Conservation (phyloP, 257 asterid species). For the Forsythia suspensa region DNA sequence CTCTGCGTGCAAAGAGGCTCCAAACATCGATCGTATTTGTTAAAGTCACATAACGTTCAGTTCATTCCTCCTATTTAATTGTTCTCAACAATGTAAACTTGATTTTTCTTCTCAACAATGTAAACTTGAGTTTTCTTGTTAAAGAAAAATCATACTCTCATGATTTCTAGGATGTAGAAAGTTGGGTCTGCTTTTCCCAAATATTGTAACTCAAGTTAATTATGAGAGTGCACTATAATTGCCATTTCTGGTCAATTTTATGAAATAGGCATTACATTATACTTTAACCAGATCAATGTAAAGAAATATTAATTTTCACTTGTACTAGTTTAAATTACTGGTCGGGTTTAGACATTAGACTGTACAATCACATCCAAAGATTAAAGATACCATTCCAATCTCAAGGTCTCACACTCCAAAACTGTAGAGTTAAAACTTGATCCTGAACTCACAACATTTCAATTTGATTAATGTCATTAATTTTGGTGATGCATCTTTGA, state of each 20-base stretch:
- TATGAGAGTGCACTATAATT: background rate
- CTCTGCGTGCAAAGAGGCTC: background rate
- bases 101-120: background rate
- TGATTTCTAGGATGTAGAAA: background rate
- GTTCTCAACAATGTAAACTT: background rate
- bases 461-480: background rate
- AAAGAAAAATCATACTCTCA: background rate
- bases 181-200: background rate
- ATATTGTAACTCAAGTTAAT: background rate
- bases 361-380: background rate
- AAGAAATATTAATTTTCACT: background rate
- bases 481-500: background rate
- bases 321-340: background rate
- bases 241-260: background rate
- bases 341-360: background rate
- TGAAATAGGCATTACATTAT: background rate
- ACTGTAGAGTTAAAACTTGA: background rate
- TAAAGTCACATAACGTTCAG: background rate
- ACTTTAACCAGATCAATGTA: background rate
- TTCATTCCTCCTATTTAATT: background rate
- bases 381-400: background rate
- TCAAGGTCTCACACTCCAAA: background rate
- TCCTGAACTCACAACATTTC: background rate
- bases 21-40: background rate
- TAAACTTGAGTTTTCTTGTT: background rate